A percentile compares a stretch with the other conserved stretches of the same genome.
phyloP scores from a whole-genome alignment of 176 grass and related monocot genomes.

The Eragrostis curvula region DNA sequence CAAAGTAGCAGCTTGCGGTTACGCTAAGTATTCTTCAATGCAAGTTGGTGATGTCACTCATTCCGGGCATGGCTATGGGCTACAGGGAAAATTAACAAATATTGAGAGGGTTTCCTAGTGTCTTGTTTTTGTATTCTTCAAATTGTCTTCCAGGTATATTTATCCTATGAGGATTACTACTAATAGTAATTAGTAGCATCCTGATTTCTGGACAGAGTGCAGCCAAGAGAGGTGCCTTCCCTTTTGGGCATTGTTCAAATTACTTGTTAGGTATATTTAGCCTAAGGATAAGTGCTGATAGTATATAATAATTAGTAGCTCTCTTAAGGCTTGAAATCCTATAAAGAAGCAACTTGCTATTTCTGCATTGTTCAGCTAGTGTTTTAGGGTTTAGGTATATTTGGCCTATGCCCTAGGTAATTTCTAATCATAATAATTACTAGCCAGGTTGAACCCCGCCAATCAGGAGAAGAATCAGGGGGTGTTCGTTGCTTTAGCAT shows the following conservation, averaged over 20 bases:
- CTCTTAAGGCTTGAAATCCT: conserved; percentile 11
- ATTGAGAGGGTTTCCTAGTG: neutral
- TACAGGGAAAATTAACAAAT: neutral
- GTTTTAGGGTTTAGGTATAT: conserved; percentile 43
- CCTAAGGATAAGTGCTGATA: neutral
- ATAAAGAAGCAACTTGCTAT: neutral
- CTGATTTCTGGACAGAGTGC: neutral
- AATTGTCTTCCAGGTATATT: neutral
- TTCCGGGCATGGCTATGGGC: neutral
- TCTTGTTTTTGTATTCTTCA: neutral
- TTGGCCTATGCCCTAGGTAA: conserved; percentile 33
- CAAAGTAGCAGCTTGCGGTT: neutral
- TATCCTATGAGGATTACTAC: neutral
- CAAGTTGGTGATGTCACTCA: neutral
- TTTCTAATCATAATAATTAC: conserved; percentile 28
- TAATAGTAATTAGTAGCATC: neutral
- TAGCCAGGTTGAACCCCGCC: conserved; percentile 13
- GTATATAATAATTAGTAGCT: neutral
- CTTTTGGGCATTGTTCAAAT: conserved; percentile 4
- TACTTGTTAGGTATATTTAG: neutral
- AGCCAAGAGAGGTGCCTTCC: neutral
- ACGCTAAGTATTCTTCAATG: conserved; percentile 29
- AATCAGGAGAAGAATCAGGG: conserved; percentile 29
- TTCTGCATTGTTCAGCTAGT: conserved; percentile 21
- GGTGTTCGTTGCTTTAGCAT: no score